phyloP scores from a whole-genome alignment of 371 early-diverging fungal species.

The Nosema muscidifuracis region DNA sequence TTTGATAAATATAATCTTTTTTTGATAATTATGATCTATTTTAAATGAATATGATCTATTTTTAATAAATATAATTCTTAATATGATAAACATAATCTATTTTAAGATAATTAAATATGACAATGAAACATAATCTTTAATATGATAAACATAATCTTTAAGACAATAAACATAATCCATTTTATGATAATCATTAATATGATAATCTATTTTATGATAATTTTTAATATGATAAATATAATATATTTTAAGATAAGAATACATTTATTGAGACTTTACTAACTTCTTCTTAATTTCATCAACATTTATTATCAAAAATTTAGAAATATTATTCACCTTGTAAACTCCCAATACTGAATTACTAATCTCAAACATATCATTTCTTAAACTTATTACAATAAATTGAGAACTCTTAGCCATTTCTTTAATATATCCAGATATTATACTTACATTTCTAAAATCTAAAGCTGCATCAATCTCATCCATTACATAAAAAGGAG shows the following conservation, averaged over 20 bases:
- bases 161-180: too few relatives aligned
- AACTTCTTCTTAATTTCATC: conserved; percentile 6
- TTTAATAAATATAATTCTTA: too few relatives aligned
- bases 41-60: too few relatives aligned
- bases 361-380: conserved; percentile 99
- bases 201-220: too few relatives aligned
- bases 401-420: conserved; percentile 95
- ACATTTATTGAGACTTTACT: neutral
- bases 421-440: conserved; percentile 94
- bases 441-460: conserved; percentile 95
- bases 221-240: too few relatives aligned
- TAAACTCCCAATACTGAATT: conserved; percentile 95
- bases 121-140: too few relatives aligned
- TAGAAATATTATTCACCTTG: conserved; percentile 65
- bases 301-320: conserved; percentile 42
- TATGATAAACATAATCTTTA: too few relatives aligned
- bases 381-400: conserved; percentile 91
- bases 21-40: too few relatives aligned
- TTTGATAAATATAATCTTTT: too few relatives aligned
- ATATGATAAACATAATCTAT: too few relatives aligned
- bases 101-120: too few relatives aligned
- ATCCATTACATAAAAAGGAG: conserved; percentile 98
- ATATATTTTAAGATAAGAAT: neutral
- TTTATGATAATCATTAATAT: too few relatives aligned
- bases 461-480: conserved; percentile 99